These are phyloP conservation scores for Xylaria longipes DNA, from an alignment of 495 filamentous ascomycete genomes.

Conservation along the genomic window DNA sequence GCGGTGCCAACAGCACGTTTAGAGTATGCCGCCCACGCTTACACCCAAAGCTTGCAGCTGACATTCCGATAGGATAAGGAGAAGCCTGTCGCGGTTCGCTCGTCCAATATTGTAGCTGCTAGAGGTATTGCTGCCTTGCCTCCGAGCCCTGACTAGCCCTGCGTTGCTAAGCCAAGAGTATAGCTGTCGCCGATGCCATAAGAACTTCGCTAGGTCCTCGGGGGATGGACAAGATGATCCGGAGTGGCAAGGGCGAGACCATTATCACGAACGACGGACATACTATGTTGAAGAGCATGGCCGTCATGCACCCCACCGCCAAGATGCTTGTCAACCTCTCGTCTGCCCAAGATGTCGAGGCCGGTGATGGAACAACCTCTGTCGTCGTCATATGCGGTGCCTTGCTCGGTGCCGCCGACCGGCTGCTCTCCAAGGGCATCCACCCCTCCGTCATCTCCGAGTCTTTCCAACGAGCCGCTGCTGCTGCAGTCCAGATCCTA, in stretches of 20 bases:
- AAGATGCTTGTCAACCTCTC: constrained; percentile 99
- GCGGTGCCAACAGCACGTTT: constrained; percentile 70
- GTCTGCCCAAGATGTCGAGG: constrained; percentile 96
- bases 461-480: constrained; percentile 93
- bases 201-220: constrained; percentile 70
- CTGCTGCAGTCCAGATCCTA: constrained; percentile 83
- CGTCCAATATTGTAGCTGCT: constrained; percentile 94
- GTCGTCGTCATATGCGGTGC: constrained; percentile 97
- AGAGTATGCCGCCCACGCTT: constrained; percentile 61
- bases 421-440: constrained; percentile 87
- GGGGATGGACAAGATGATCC: constrained; percentile 99
- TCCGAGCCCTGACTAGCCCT: neutral
- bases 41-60: constrained; percentile 43
- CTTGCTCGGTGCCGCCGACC: constrained; percentile 90
- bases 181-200: constrained; percentile 96
- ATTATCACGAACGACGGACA: constrained; percentile 99
- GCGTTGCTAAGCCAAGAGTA: constrained; percentile 21
- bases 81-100: constrained; percentile 96
- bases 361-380: constrained; percentile 97
- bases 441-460: constrained; percentile 98
- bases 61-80: constrained; percentile 82
- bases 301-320: constrained; percentile 96
- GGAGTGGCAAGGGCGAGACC: constrained; percentile 93
- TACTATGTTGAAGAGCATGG: constrained; percentile 98
- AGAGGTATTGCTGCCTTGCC: constrained; percentile 67